A percentile compares a stretch with the other conserved stretches of the same genome.
These are phyloP conservation scores for Trichosanthes cucumerina DNA, from an alignment of 306 rosid genomes.

Conservation along the genomic window DNA sequence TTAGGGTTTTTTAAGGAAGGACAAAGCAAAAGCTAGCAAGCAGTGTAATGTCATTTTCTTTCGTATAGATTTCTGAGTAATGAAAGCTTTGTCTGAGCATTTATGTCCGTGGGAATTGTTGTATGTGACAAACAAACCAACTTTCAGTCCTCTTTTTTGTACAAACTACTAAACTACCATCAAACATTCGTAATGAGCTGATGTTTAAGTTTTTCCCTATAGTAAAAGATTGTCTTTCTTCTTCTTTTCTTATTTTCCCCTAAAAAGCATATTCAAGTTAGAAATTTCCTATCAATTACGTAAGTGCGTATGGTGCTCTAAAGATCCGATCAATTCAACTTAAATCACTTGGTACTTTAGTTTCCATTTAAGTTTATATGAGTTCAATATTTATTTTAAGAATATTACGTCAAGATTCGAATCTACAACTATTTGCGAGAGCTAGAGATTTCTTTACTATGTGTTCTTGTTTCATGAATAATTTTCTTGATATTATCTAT, in stretches of 20 bases:
- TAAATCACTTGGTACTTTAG: too few relatives aligned
- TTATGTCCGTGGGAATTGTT: conserved; percentile 68
- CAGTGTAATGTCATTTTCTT: conserved; percentile 93
- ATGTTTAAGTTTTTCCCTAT: neutral
- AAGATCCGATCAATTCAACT: too few relatives aligned
- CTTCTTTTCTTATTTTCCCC: neutral
- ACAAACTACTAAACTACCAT: conserved; percentile 9
- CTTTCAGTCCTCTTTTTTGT: neutral
- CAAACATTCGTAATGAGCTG: neutral
- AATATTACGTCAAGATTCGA: too few relatives aligned
- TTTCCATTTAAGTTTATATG: too few relatives aligned
- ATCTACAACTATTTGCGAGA: too few relatives aligned
- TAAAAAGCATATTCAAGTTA: neutral
- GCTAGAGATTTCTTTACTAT: too few relatives aligned
- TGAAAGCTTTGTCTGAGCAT: conserved; percentile 33
- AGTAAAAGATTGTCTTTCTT: neutral
- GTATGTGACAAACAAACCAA: neutral
- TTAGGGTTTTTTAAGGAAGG: conserved; percentile 37
- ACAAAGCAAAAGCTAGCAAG: conserved; percentile 23
- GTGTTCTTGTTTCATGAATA: too few relatives aligned
- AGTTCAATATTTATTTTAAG: too few relatives aligned
- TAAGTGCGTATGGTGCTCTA: too few relatives aligned
- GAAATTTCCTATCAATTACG: neutral
- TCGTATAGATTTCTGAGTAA: conserved; percentile 29
- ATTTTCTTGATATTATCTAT: too few relatives aligned